Evolutionary conservation across 169 alveolate genomes (phyloP).

Genomic region (Plasmodium knowlesi): DNA sequence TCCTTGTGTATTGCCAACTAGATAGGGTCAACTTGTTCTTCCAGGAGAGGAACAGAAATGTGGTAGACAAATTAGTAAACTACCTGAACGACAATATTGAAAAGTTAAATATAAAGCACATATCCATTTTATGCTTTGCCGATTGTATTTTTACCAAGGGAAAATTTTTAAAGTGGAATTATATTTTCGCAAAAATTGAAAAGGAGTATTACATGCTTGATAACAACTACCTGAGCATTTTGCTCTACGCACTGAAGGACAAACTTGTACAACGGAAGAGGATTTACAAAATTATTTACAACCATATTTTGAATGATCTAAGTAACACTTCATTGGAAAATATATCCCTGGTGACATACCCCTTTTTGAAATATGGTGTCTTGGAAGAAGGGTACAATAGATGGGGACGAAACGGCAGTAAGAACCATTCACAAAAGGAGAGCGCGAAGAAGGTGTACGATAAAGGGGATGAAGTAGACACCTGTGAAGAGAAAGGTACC

Average conservation of each 20-base stretch:
- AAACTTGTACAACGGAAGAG: constrained; percentile 4
- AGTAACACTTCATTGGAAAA: constrained; percentile 21
- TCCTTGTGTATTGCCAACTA: constrained; percentile 22
- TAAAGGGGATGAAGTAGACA: background rate
- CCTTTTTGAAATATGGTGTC: constrained; percentile 29
- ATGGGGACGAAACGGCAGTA: background rate
- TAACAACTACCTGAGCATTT: constrained; percentile 30
- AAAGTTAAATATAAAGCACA: constrained; percentile 58
- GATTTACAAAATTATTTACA: constrained; percentile 49
- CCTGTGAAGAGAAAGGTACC: background rate
- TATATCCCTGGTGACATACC: constrained; percentile 26
- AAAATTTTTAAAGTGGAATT: constrained; percentile 8
- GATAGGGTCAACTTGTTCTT: constrained; percentile 46
- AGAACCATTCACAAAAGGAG: background rate
- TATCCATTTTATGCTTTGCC: constrained; percentile 39
- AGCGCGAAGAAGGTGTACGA: background rate
- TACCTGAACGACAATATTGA: constrained; percentile 30
- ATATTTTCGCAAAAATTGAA: constrained; percentile 42
- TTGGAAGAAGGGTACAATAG: background rate
- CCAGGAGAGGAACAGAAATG: constrained; percentile 41
- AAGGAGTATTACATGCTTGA: constrained; percentile 33
- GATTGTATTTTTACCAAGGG: constrained; percentile 20
- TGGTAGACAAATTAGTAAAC: constrained; percentile 16
- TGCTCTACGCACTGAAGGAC: constrained; percentile 40
- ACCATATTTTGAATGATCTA: constrained; percentile 25